These are phyloP conservation scores for Tephrocybe sp. DNA, from an alignment of 768 basidiomycete genomes.

Conservation along the genomic window DNA sequence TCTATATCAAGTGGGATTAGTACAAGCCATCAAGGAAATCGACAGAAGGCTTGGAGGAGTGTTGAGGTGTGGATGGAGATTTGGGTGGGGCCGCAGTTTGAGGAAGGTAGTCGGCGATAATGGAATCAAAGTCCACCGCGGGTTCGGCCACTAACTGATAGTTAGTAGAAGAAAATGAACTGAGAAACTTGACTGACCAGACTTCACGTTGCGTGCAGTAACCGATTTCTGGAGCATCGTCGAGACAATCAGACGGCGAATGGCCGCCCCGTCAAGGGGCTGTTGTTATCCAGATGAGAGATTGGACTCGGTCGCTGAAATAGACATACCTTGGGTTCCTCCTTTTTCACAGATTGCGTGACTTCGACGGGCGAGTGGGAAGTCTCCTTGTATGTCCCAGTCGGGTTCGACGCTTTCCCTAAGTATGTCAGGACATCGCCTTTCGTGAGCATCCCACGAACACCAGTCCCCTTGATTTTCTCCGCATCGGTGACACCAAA, in stretches of 20 bases:
- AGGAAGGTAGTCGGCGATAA: constrained; percentile 74
- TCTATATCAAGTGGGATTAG: constrained; percentile 20
- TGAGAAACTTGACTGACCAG: constrained; percentile 34
- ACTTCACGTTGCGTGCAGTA: constrained; percentile 43
- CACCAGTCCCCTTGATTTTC: constrained; percentile 83
- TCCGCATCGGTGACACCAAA: constrained; percentile 58
- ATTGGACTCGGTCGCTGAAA: background rate
- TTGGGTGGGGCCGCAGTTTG: constrained; percentile 17
- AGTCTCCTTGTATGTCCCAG: constrained; percentile 68
- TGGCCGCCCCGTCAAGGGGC: constrained; percentile 62
- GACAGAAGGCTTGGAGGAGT: constrained; percentile 23
- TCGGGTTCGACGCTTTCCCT: constrained; percentile 78
- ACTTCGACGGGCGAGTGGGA: constrained; percentile 29
- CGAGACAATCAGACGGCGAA: constrained; percentile 66
- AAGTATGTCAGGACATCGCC: constrained; percentile 89
- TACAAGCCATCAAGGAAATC: constrained; percentile 45
- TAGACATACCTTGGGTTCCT: constrained; percentile 26
- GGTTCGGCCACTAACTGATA: constrained; percentile 35
- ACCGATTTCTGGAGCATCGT: constrained; percentile 56
- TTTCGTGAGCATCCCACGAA: constrained; percentile 93
- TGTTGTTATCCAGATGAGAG: constrained; percentile 16
- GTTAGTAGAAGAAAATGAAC: constrained; percentile 7
- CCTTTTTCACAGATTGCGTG: constrained; percentile 32
- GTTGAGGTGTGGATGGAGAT: constrained; percentile 12
- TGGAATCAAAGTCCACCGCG: constrained; percentile 64